Evolutionary conservation across 306 rosid genomes (phyloP), one percentile per base, ranked within the genome.

Genomic region (Acacia acuminata): DNA sequence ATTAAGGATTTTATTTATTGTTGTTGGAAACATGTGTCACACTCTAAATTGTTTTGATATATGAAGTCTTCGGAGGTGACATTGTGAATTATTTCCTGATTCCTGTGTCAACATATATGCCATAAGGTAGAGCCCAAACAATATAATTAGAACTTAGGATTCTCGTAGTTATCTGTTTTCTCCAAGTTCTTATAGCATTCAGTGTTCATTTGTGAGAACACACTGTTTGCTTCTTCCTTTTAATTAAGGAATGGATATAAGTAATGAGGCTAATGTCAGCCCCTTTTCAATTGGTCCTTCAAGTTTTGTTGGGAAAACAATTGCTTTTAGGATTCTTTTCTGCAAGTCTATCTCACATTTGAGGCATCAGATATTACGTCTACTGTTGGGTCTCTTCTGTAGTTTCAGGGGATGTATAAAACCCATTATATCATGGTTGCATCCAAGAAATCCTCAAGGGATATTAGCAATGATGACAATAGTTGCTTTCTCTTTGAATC

Each of bases 371-470:
- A 25, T 93, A 17, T 83, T 80, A 63, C 78, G 72, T 25, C 79
- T 69, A 1, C 74, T 93, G 61, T 50, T 90, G 60, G 71, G 73
- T 63, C 40, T 88, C 8, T 19, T 93, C 72, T 75, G n/a, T 66
- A 75, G 88, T 82, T 88, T 87, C 76, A 89, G 63, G 85, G 81
- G 82, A 50, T 48, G 81, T 72, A 14, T 91, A 80, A 67, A 86
- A 20, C 92, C 97, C 71, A 60, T 88, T 86, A 14, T 88, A 32
- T 84, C 92, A 40, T 94, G 94, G 97, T 79, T 92, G 82, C 91
- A 92, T 86, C 98, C 97, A 6, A 77, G 94, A 80, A 90, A 94
- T 80, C 98, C 98, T 1, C 97, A 90, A 73, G 98, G 96, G 82
- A 89, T 94, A 80, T 81, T 94, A 85, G 98, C 91, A 43, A 87